Conservation (phyloP, 2,329 filamentous ascomycete genomes). For the Penicillium brasilianum region DNA sequence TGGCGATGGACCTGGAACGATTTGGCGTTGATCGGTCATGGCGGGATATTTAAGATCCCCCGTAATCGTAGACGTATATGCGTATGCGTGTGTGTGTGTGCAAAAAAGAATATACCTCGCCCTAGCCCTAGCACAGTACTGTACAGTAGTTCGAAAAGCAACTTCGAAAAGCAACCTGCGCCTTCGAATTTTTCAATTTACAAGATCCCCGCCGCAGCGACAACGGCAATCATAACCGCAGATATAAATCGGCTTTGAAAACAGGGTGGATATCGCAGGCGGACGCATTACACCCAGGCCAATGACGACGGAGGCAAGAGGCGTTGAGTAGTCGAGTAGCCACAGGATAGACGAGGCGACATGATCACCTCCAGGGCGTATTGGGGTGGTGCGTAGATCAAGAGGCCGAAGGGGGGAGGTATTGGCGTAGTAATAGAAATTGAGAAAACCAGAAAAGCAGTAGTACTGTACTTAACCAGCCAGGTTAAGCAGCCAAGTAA, state of each 20-base stretch:
- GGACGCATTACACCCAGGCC: neutral
- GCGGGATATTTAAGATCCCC: slow-evolving; percentile 1
- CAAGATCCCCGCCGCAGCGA: neutral
- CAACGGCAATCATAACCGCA: slow-evolving; percentile 5
- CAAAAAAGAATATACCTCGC: neutral
- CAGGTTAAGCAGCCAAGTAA: too few species aligned
- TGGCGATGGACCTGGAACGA: slow-evolving; percentile 34
- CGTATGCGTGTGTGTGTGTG: neutral
- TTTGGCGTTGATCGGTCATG: slow-evolving; percentile 34
- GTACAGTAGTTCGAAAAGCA: neutral
- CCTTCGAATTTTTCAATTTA: neutral
- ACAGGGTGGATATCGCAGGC: neutral
- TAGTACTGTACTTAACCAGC: too few species aligned
- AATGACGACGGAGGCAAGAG: slow-evolving; percentile 16
- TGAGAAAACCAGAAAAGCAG: too few species aligned
- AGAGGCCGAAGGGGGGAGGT: too few species aligned
- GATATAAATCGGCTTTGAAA: neutral
- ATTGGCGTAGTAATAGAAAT: neutral
- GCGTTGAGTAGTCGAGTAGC: slow-evolving; percentile 1
- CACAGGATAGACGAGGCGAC: neutral
- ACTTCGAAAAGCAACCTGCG: neutral
- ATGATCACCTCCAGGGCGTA: neutral
- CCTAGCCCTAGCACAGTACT: neutral
- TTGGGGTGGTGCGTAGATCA: neutral
- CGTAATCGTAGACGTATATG: neutral